These are phyloP conservation scores for Cyberlindnera petersonii DNA, from an alignment of 805 yeast genomes.

Conservation along the genomic window DNA sequence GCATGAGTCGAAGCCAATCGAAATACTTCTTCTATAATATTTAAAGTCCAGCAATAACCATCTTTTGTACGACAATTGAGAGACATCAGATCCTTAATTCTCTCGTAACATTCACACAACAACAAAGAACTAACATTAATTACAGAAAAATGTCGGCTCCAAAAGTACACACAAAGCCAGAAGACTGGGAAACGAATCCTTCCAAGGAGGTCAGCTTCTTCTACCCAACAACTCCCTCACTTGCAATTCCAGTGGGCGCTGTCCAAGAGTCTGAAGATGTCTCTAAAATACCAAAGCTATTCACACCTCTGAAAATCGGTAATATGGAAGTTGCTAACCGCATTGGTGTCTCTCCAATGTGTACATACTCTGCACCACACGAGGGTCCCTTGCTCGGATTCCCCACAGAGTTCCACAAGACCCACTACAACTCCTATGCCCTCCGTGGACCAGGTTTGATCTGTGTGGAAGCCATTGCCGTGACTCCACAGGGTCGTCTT, in stretches of 20 bases:
- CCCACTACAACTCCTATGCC: slow-evolving; percentile 47
- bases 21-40: too few species aligned
- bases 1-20: too few species aligned
- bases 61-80: too few species aligned
- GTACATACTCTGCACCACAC: slow-evolving; percentile 41
- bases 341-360: slow-evolving; percentile 55
- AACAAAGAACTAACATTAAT: neutral
- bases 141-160: slow-evolving; percentile 1
- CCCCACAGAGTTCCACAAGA: slow-evolving; percentile 43
- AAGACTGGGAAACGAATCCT: slow-evolving; percentile 7
- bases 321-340: slow-evolving; percentile 39
- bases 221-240: slow-evolving; percentile 10
- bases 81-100: too few species aligned
- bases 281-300: slow-evolving; percentile 18
- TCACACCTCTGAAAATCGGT: slow-evolving; percentile 22
- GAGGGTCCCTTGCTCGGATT: slow-evolving; percentile 31
- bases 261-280: slow-evolving; percentile 10
- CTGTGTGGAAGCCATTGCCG: slow-evolving; percentile 44
- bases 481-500: slow-evolving; percentile 38
- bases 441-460: slow-evolving; percentile 47
- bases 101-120: neutral
- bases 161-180: neutral
- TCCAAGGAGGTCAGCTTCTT: slow-evolving; percentile 7
- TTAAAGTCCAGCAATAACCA: too few species aligned
- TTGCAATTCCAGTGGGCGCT: slow-evolving; percentile 13